Base-by-base conservation (phyloP, 805 yeast genomes). In the Candida saitoana region DNA sequence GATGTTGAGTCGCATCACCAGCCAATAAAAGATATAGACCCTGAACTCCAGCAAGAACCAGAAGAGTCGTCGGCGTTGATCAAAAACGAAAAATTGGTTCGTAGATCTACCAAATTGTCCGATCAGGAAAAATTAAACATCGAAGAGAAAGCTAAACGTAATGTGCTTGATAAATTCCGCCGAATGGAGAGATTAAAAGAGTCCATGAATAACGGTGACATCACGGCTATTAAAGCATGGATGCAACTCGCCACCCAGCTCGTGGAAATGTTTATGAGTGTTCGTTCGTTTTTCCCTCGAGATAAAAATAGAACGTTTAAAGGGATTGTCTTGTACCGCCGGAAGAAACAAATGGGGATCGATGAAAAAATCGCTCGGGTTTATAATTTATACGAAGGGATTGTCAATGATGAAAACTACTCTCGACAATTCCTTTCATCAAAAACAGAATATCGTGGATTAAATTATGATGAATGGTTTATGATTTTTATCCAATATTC, bases 381-480 rank as follows among this genome's bases (percentile, higher is more conserved):
- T 41, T 76, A 81, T 7, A 73, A 80, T 49, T 65, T 87, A 36
- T 78, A 80, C 46, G 84, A 82, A 50, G 90, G 69, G 56, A 69
- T 67, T 47, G 53, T 55, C n/a, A 54, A 50, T 14, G 60, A 55
- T 15, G 65, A 58, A 25, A 51, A 49, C 30, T 47, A 51, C 22
- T 44, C 65, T 1, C 41, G 69, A 32, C 60, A 55, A 42, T 63
- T 63, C 48, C 54, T 61, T 51, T 74, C 80, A 0, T 75, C 86
- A 0, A 73, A 73, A 9, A 68, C 70, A 1, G 82, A 76, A 51
- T 86, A 84, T 54, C 71, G 96, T 43, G 96, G 96, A 0, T 63
- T 89, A 16, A 65, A 72, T 3, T 86, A 86, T 58, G 85, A 84
- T 30, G 75, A 75, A 29, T 93, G 99, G 99, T 88, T 88, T 59